Percentiles rank a stretch among this genome's conserved stretches.
phyloP scores from a whole-genome alignment of 192 early-diverging fungal species.

The Funneliformis mosseae region DNA sequence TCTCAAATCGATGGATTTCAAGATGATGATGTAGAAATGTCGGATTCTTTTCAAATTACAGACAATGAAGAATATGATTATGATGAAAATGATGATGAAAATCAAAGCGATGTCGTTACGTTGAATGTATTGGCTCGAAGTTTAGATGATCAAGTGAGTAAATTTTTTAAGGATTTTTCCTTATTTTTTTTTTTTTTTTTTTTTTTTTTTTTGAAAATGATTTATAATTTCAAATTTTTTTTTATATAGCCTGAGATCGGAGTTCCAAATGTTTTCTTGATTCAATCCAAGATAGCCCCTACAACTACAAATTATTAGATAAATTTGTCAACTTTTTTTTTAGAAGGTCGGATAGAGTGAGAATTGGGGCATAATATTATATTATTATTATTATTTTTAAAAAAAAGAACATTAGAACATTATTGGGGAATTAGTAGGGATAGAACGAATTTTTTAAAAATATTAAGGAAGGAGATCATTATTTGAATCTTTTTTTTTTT shows the following conservation, averaged over 20 bases:
- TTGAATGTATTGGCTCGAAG: slow-evolving; percentile 20
- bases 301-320: not conserved
- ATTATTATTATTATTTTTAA: too few species aligned
- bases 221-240: too few species aligned
- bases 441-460: too few species aligned
- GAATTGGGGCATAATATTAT: too few species aligned
- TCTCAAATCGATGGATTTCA: not conserved
- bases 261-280: slow-evolving; percentile 61
- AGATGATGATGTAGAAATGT: slow-evolving; percentile 18
- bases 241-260: slow-evolving; percentile 58
- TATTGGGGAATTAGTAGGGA: too few species aligned
- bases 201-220: slow-evolving; percentile 18
- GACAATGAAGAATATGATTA: slow-evolving; percentile 17
- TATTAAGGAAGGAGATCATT: too few species aligned
- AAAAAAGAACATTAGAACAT: too few species aligned
- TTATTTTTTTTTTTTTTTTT: slow-evolving; percentile 12
- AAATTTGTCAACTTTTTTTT: not conserved
- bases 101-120: not conserved
- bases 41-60: slow-evolving; percentile 10
- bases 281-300: slow-evolving; percentile 46
- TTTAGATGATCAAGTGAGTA: slow-evolving; percentile 20
- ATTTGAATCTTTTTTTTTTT: too few species aligned
- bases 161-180: not conserved
- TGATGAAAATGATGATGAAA: not conserved
- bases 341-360: not conserved